Evolutionary conservation across 192 early-diverging fungal genomes (phyloP), one percentile per base, ranked within the genome.

Genomic region (Mortierella antarctica): DNA sequence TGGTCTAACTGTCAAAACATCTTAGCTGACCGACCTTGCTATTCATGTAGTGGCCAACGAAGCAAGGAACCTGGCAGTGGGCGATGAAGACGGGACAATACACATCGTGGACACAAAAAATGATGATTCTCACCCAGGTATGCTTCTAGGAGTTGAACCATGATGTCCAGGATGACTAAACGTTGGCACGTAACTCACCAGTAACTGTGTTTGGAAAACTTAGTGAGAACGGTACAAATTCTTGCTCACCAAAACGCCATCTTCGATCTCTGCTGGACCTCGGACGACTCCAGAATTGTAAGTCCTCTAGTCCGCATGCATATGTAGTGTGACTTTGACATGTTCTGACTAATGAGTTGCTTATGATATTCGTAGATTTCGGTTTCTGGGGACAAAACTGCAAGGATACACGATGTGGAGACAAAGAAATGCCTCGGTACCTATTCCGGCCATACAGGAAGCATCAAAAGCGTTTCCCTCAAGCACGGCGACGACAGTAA

Each of bases 231-330:
- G 4, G 39, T 51, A 6, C 66, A 63, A 4, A 92, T 92, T 57
- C 65, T 83, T 44, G 93, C 90, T 0, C 95, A 98, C 56, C 74
- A 86, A 41, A 95, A 95, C 80, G 90, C 94, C 5, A 87, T 95
- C n/a, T 91, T 95, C 57, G 95, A 98, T 75, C 71, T 95, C 7
- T 85, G 86, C 40, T 98, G 95, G 95, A 89, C 89, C 40, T 69
- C 67, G 6, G 90, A 94, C 65, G 92, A 95, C 74, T 67, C 74
- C 15, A 83, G 78, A 55, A 63, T 94, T 53, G 91, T 92, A 85
- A 49, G 77, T 23, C 18, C 13, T 12, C 5, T 7, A 7, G 5
- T 14, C 46, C 1, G 31, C 31, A 31, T 2, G 31, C 31, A 47
- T 2, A 0, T 50, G 1, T 13, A 40, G 8, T 59, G 3, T 1